Conservation (phyloP, 495 filamentous ascomycete genomes). For the Aspergillus baeticus region DNA sequence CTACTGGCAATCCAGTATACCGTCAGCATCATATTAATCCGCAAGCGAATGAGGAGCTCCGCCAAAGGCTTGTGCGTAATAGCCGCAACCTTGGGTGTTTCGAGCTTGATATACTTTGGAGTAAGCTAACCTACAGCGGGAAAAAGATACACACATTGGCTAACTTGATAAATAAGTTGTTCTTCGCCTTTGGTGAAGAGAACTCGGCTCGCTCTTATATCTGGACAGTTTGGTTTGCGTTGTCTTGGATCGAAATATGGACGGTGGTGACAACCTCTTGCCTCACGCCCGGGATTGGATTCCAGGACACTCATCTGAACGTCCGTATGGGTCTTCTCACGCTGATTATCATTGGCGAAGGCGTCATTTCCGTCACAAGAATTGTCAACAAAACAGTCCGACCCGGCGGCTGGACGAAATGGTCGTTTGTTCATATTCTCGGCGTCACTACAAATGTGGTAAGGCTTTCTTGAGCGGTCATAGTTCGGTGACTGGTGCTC, state of each 20-base stretch:
- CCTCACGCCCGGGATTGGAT: conserved; percentile 54
- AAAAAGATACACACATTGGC: background rate
- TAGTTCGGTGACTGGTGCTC: conserved; percentile 13
- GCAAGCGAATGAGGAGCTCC: conserved; percentile 33
- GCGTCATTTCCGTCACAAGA: conserved; percentile 53
- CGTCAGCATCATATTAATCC: conserved; percentile 45
- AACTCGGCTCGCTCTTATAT: conserved; percentile 29
- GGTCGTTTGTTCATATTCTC: conserved; percentile 51
- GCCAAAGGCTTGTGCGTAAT: conserved; percentile 37
- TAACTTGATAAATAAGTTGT: conserved; percentile 31
- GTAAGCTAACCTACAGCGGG: conserved; percentile 28
- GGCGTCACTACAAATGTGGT: conserved; percentile 47
- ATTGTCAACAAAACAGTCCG: conserved; percentile 57
- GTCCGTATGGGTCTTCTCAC: conserved; percentile 66
- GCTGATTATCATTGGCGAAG: conserved; percentile 69
- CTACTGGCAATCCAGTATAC: conserved; percentile 58
- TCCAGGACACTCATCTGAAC: conserved; percentile 64
- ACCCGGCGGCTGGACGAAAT: conserved; percentile 48
- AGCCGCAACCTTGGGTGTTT: conserved; percentile 41
- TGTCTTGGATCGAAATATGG: conserved; percentile 54
- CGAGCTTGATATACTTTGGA: conserved; percentile 49
- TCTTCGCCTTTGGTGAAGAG: conserved; percentile 33
- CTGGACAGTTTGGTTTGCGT: conserved; percentile 60
- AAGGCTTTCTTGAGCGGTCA: conserved; percentile 31
- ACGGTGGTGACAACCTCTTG: conserved; percentile 55